phyloP scores from a whole-genome alignment of 495 filamentous ascomycete genomes.

The Darksidea phi region DNA sequence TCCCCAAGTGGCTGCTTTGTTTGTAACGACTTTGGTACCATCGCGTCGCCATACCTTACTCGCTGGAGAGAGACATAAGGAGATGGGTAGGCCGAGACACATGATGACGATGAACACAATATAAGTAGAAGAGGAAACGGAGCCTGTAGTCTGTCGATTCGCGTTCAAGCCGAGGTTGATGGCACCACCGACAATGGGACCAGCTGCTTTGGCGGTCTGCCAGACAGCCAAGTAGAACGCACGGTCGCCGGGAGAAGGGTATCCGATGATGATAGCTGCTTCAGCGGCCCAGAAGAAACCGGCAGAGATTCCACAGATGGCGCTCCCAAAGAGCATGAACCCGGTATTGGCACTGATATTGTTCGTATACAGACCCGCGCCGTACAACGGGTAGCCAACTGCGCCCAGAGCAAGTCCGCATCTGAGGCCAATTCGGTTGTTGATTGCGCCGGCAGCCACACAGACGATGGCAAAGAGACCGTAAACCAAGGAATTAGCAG shows the following conservation, averaged over 20 bases:
- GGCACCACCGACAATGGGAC: conserved; percentile 9
- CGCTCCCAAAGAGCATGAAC: conserved; percentile 14
- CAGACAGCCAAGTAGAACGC: conserved; percentile 11
- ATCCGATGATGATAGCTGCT: conserved; percentile 12
- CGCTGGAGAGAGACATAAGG: conserved; percentile 5
- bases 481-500: conserved; percentile 41
- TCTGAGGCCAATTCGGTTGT: conserved; percentile 41
- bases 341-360: conserved; percentile 7
- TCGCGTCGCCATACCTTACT: conserved; percentile 2
- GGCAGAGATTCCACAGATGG: conserved; percentile 8
- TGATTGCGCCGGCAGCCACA: conserved; percentile 40
- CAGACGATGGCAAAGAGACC: conserved; percentile 42
- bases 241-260: conserved; percentile 9
- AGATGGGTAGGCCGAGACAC: conserved; percentile 11
- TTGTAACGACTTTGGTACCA: conserved; percentile 15
- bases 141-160: conserved; percentile 3
- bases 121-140: conserved; percentile 7
- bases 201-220: conserved; percentile 13
- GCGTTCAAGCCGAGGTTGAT: conserved; percentile 15
- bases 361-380: conserved; percentile 11
- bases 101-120: conserved; percentile 18
- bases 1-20: conserved; percentile 40
- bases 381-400: conserved; percentile 8
- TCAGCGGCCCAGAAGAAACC: conserved; percentile 16
- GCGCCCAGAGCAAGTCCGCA: conserved; percentile 37